These are phyloP conservation scores for Penicillium italicum DNA, from an alignment of 2,329 filamentous ascomycete species.

Conservation along the genomic window DNA sequence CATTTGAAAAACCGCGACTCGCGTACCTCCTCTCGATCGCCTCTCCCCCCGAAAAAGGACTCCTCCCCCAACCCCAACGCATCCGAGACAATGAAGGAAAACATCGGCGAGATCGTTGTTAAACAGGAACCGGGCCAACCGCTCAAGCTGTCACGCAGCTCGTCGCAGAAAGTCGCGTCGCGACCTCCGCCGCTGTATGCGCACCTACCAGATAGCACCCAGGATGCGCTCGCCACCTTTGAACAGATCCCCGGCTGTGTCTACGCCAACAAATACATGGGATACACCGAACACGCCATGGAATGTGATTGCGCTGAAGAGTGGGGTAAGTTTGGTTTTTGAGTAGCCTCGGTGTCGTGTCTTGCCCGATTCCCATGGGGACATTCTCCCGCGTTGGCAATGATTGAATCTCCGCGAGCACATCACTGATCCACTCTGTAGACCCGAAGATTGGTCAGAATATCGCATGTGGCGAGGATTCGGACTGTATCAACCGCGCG, in stretches of 20 bases:
- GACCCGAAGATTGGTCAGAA: slow-evolving; percentile 58
- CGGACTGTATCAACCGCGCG: slow-evolving; percentile 96
- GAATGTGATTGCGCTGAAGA: slow-evolving; percentile 95
- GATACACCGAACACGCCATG: slow-evolving; percentile 84
- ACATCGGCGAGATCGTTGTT: slow-evolving; percentile 59
- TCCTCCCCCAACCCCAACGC: slow-evolving; percentile 25
- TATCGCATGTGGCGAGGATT: slow-evolving; percentile 88
- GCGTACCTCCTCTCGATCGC: slow-evolving; percentile 13
- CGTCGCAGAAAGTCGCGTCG: slow-evolving; percentile 64
- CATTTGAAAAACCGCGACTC: slow-evolving; percentile 21
- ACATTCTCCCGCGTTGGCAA: background rate
- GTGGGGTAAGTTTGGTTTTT: slow-evolving; percentile 67
- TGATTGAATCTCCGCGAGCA: background rate
- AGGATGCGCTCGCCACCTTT: slow-evolving; percentile 72
- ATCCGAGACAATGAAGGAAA: slow-evolving; percentile 37
- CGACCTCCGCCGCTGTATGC: slow-evolving; percentile 65
- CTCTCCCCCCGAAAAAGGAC: slow-evolving; percentile 16
- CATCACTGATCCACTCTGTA: slow-evolving; percentile 39
- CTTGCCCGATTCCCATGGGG: background rate
- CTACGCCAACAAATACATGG: slow-evolving; percentile 88
- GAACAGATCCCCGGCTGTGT: slow-evolving; percentile 78
- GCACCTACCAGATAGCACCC: slow-evolving; percentile 73
- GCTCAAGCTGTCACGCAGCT: slow-evolving; percentile 69
- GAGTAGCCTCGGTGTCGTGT: background rate
- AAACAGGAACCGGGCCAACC: slow-evolving; percentile 64